Evolutionary conservation across 164 flowering plant genomes (phyloP).

Genomic region (Stephania cephalantha): DNA sequence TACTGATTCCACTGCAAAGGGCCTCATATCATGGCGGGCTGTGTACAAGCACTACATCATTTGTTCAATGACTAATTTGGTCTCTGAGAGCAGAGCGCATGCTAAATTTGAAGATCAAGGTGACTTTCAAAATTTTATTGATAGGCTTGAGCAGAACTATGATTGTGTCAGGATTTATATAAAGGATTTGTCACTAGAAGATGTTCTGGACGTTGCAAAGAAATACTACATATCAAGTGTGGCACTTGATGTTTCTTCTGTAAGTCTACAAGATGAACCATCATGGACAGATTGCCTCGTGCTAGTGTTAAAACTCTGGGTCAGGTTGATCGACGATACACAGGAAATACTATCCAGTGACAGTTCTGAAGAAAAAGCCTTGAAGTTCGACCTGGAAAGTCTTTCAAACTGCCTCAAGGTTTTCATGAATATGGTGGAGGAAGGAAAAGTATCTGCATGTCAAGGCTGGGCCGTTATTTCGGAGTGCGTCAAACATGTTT

Average conservation of each 20-base stretch:
- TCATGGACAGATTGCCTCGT: constrained; percentile 65
- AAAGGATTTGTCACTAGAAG: constrained; percentile 32
- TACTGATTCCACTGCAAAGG: constrained; percentile 31
- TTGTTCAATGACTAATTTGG: constrained; percentile 39
- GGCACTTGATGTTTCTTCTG: constrained; percentile 26
- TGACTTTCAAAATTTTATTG: constrained; percentile 34
- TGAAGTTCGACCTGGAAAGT: constrained; percentile 28
- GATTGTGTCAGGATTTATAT: constrained; percentile 43
- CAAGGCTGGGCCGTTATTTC: constrained; percentile 64
- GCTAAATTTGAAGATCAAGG: constrained; percentile 27
- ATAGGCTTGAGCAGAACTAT: constrained; percentile 67
- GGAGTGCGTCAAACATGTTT: constrained; percentile 34
- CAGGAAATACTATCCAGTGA: constrained; percentile 32
- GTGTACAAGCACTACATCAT: constrained; percentile 57
- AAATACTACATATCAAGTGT: constrained; percentile 41
- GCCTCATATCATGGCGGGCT: constrained; percentile 57
- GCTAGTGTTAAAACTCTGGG: constrained; percentile 62
- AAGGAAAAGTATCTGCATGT: constrained; percentile 45
- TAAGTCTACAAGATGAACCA: constrained; percentile 33
- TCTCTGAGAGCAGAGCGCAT: constrained; percentile 21
- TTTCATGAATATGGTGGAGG: constrained; percentile 48
- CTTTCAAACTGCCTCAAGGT: constrained; percentile 44
- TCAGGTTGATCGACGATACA: constrained; percentile 55
- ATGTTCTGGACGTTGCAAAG: constrained; percentile 44
- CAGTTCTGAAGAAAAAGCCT: constrained; percentile 20